phyloP scores from a whole-genome alignment of 805 yeast species.

The Starmerella floricola region DNA sequence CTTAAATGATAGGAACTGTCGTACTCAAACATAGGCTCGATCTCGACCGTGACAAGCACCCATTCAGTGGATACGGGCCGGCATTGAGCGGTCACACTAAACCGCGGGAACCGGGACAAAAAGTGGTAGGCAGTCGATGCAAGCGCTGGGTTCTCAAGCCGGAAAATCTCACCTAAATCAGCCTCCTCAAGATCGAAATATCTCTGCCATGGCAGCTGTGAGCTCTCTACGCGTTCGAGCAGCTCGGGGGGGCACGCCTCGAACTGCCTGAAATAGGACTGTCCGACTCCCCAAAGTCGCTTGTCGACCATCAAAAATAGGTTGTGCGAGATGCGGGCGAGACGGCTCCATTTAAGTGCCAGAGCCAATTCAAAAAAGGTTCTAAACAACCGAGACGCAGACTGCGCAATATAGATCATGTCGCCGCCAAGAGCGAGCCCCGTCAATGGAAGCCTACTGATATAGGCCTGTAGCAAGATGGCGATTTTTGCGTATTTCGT shows the following conservation, averaged over 20 bases:
- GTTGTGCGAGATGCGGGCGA: slow-evolving; percentile 46
- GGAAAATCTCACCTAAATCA: slow-evolving; percentile 63
- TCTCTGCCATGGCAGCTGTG: slow-evolving; percentile 71
- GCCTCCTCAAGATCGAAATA: slow-evolving; percentile 56
- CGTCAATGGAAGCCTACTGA: slow-evolving; percentile 61
- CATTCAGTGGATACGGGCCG: slow-evolving; percentile 71
- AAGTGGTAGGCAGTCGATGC: slow-evolving; percentile 45
- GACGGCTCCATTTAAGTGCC: slow-evolving; percentile 56
- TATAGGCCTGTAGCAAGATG: slow-evolving; percentile 70
- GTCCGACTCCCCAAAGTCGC: slow-evolving; percentile 65
- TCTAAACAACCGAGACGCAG: slow-evolving; percentile 77
- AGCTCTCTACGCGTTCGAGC: slow-evolving; percentile 61
- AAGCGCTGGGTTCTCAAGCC: slow-evolving; percentile 50
- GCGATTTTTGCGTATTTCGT: slow-evolving; percentile 71
- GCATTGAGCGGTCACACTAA: slow-evolving; percentile 45
- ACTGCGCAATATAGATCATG: slow-evolving; percentile 84
- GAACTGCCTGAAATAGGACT: slow-evolving; percentile 79
- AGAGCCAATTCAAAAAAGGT: slow-evolving; percentile 74
- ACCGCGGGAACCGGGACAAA: slow-evolving; percentile 60
- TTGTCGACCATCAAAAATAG: slow-evolving; percentile 70
- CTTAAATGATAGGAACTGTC: slow-evolving; percentile 49
- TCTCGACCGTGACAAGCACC: slow-evolving; percentile 51
- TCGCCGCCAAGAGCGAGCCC: slow-evolving; percentile 90
- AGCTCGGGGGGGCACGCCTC: slow-evolving; percentile 57
- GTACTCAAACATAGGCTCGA: slow-evolving; percentile 72